Evolutionary conservation across 2,329 filamentous ascomycete genomes (phyloP).

Genomic region (Aspergillus uvarum): DNA sequence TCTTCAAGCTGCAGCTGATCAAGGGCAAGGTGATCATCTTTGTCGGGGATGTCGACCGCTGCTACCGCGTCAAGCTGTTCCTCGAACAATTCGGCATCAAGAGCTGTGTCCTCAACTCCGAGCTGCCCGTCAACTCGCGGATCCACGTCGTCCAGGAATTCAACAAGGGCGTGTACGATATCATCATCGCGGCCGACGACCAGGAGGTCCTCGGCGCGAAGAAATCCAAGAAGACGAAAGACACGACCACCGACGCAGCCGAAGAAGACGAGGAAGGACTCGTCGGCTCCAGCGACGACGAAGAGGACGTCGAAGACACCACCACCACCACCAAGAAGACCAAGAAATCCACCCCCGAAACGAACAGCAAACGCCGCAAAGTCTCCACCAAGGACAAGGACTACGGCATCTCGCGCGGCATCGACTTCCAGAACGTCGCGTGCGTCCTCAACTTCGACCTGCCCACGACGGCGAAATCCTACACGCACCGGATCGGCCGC

Average conservation of each 20-base stretch:
- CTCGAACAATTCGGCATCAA: constrained; percentile 96
- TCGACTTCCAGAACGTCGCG: constrained; percentile 94
- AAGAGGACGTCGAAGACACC: constrained; percentile 32
- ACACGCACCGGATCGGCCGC: constrained; percentile 94
- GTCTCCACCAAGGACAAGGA: constrained; percentile 73
- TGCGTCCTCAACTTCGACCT: constrained; percentile 97
- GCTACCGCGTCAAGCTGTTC: constrained; percentile 90
- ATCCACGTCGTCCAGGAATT: constrained; percentile 97
- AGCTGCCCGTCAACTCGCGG: constrained; percentile 87
- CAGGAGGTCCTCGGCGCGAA: constrained; percentile 71
- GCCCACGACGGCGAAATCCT: constrained; percentile 81
- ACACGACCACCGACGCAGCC: constrained; percentile 27
- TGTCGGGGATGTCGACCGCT: constrained; percentile 82
- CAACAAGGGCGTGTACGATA: constrained; percentile 95
- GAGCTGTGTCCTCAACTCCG: constrained; percentile 89
- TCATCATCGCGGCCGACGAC: constrained; percentile 94
- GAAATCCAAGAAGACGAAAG: constrained; percentile 35
- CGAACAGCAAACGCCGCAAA: constrained; percentile 60
- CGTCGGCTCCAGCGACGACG: constrained; percentile 42
- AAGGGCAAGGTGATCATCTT: constrained; percentile 88
- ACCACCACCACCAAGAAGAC: not conserved
- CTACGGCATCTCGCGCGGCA: constrained; percentile 91
- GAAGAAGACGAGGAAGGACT: constrained; percentile 30
- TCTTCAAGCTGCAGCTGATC: constrained; percentile 91
- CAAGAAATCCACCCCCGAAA: constrained; percentile 23